phyloP scores from a whole-genome alignment of 305 asterid species.

The Nicotiana rustica region DNA sequence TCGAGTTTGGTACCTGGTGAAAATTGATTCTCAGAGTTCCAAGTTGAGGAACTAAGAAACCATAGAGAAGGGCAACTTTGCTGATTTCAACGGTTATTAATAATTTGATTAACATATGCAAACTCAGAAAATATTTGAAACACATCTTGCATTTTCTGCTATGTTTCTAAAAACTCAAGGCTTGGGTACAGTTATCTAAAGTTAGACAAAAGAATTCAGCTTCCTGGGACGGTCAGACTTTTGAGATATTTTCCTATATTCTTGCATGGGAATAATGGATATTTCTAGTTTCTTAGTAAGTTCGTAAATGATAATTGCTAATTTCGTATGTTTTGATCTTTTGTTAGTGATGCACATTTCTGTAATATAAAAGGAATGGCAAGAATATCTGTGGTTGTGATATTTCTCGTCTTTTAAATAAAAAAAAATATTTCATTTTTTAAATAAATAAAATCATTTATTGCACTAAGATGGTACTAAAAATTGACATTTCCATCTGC shows the following conservation, averaged over 20 bases:
- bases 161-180: slow-evolving; percentile 11
- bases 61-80: not conserved
- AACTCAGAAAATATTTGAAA: slow-evolving; percentile 17
- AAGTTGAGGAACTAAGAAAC: slow-evolving; percentile 30
- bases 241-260: slow-evolving; percentile 4
- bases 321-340: not conserved
- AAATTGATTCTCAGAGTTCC: slow-evolving; percentile 15
- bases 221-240: not conserved
- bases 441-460: not conserved
- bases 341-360: not conserved
- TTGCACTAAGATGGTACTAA: slow-evolving; percentile 17
- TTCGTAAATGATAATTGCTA: not conserved
- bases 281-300: not conserved
- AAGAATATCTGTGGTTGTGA: slow-evolving; percentile 20
- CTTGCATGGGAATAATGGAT: not conserved
- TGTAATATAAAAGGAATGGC: not conserved
- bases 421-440: too few species aligned
- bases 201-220: slow-evolving; percentile 4
- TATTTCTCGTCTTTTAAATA: not conserved
- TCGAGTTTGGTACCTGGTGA: slow-evolving; percentile 28
- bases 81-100: not conserved
- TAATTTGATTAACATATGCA: slow-evolving; percentile 19
- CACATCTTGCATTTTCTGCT: not conserved
- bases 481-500: slow-evolving; percentile 13
- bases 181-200: slow-evolving; percentile 33